Percentiles rank a stretch among this genome's conserved stretches.
Evolutionary conservation across 2,329 filamentous ascomycete species (phyloP).

Genomic region (Fusarium pseudonygamai): DNA sequence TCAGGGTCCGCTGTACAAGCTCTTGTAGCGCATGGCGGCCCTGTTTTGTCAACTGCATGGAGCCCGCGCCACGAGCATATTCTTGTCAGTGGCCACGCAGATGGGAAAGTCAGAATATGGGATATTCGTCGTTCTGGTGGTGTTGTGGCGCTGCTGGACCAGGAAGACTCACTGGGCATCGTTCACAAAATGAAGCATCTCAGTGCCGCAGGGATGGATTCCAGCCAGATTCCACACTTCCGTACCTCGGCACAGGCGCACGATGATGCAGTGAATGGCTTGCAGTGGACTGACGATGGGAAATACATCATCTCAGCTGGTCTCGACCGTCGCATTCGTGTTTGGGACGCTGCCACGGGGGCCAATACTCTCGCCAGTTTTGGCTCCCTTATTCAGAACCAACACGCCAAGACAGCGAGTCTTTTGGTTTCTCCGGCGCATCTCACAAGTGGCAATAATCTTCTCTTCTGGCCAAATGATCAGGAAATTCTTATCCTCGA

Average conservation of each 20-base stretch:
- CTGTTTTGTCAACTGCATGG: conserved; percentile 79
- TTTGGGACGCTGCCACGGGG: conserved; percentile 85
- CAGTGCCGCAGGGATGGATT: conserved; percentile 44
- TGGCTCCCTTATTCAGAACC: conserved; percentile 82
- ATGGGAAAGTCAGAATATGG: conserved; percentile 86
- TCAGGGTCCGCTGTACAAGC: conserved; percentile 79
- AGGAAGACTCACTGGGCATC: conserved; percentile 82
- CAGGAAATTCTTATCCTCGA: conserved; percentile 83
- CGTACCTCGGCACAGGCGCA: conserved; percentile 73
- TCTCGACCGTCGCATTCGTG: conserved; percentile 83
- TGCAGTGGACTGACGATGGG: conserved; percentile 86
- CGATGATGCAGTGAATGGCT: conserved; percentile 81
- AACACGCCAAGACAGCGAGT: conserved; percentile 66
- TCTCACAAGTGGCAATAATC: conserved; percentile 66
- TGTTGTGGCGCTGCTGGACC: conserved; percentile 80
- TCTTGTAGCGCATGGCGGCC: conserved; percentile 73
- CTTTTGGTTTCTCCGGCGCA: conserved; percentile 72
- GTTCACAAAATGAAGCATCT: conserved; percentile 53
- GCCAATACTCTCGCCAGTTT: conserved; percentile 91
- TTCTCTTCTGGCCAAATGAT: conserved; percentile 84
- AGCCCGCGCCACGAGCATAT: conserved; percentile 82
- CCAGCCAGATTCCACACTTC: conserved; percentile 49
- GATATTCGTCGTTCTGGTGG: conserved; percentile 84
- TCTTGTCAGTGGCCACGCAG: conserved; percentile 83
- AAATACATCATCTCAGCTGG: conserved; percentile 80